Evolutionary conservation across 805 yeast genomes (phyloP).

Genomic region (Sugiyamaella mastotermitis): DNA sequence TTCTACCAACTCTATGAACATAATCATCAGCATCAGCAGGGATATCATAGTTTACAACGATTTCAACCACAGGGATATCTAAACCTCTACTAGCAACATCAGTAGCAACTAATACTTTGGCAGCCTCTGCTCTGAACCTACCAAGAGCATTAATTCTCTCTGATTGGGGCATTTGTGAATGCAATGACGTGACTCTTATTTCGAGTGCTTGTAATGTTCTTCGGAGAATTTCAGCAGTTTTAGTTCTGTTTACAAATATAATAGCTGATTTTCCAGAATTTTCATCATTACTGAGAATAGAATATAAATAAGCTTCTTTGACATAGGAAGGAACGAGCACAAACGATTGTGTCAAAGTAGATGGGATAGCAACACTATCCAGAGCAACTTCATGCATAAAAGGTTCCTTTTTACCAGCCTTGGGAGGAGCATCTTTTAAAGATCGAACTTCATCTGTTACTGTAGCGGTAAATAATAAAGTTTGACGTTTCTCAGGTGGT

Average conservation of each 20-base stretch:
- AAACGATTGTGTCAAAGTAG: slow-evolving; percentile 58
- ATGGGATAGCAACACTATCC: slow-evolving; percentile 76
- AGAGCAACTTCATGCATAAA: slow-evolving; percentile 70
- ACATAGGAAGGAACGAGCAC: slow-evolving; percentile 80
- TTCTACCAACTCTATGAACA: slow-evolving; percentile 96
- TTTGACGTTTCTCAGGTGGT: slow-evolving; percentile 66
- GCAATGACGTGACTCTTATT: slow-evolving; percentile 80
- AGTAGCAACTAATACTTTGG: slow-evolving; percentile 86
- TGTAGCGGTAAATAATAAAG: slow-evolving; percentile 90
- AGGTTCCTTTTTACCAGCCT: slow-evolving; percentile 51
- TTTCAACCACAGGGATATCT: slow-evolving; percentile 88
- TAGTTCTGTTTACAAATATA: slow-evolving; percentile 86
- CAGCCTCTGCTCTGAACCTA: slow-evolving; percentile 90
- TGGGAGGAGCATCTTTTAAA: slow-evolving; percentile 56
- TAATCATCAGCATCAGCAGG: slow-evolving; percentile 97
- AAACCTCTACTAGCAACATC: slow-evolving; percentile 97
- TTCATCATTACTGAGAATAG: slow-evolving; percentile 54
- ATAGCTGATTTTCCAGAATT: slow-evolving; percentile 67
- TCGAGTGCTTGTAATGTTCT: slow-evolving; percentile 69
- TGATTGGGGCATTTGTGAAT: slow-evolving; percentile 89
- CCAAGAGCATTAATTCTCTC: slow-evolving; percentile 90
- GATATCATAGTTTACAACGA: slow-evolving; percentile 85
- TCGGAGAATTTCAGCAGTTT: slow-evolving; percentile 81
- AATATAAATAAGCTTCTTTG: slow-evolving; percentile 80
- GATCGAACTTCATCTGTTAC: slow-evolving; percentile 87